These are phyloP conservation scores for Kurtzmaniella natalensis DNA, from an alignment of 1,139 yeast genomes.

Conservation along the genomic window DNA sequence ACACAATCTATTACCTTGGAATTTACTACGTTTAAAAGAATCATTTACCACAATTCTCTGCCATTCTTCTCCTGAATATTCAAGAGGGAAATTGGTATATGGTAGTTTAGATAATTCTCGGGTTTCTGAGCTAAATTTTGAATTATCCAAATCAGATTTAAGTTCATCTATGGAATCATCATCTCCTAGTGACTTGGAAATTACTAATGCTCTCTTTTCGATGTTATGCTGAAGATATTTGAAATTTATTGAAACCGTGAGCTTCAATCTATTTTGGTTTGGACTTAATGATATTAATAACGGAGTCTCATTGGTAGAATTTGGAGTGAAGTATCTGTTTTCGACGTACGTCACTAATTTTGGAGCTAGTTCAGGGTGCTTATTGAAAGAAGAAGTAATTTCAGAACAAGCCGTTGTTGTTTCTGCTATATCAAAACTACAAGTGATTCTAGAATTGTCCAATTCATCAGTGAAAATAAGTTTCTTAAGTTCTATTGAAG, in stretches of 20 bases:
- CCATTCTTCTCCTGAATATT: constrained; percentile 12
- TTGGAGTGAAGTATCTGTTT: constrained; percentile 1
- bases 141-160: constrained; percentile 7
- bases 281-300: constrained; percentile 25
- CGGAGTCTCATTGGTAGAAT: constrained; percentile 16
- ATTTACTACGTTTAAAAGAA: constrained; percentile 15
- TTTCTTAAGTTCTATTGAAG: constrained; percentile 3
- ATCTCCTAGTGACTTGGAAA: constrained; percentile 21
- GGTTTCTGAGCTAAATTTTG: not conserved
- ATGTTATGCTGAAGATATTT: constrained; percentile 2
- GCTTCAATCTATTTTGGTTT: constrained; percentile 19
- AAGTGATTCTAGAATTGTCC: constrained; percentile 1
- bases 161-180: constrained; percentile 11
- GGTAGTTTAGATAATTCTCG: constrained; percentile 20
- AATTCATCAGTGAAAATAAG: constrained; percentile 4
- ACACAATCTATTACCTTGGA: constrained; percentile 19
- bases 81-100: constrained; percentile 24
- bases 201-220: constrained; percentile 19
- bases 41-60: constrained; percentile 33
- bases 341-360: constrained; percentile 5
- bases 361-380: not conserved
- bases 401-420: not conserved
- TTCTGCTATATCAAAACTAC: not conserved
- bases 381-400: not conserved
- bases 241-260: constrained; percentile 22